Conservation (phyloP, 2,329 filamentous ascomycete species). For the Colletotrichum kahawae region DNA sequence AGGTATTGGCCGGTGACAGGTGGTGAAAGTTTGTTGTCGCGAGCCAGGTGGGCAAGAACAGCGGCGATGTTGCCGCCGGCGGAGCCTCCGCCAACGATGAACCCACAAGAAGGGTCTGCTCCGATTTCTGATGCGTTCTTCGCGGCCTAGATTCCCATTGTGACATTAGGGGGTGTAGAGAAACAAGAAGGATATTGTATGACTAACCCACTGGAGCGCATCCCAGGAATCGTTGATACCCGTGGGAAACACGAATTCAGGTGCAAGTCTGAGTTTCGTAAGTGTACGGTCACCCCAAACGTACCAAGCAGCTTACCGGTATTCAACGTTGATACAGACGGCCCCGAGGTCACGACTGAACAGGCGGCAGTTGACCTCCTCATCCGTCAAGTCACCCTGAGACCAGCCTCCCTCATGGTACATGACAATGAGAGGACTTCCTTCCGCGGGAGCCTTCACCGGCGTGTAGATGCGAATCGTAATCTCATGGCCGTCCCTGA, state of each 20-base stretch:
- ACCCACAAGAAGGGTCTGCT: conserved; percentile 46
- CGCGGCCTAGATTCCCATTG: not conserved
- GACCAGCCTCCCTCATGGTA: conserved; percentile 15
- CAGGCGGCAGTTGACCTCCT: conserved; percentile 10
- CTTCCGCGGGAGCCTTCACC: not conserved
- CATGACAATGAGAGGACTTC: conserved; percentile 14
- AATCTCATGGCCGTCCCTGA: not conserved
- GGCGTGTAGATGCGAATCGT: not conserved
- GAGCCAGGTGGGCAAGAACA: conserved; percentile 46
- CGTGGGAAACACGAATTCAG: conserved; percentile 52
- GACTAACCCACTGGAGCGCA: conserved; percentile 30
- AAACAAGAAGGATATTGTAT: no score
- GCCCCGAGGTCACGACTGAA: conserved; percentile 9
- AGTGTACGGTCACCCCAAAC: not conserved
- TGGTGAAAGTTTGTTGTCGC: conserved; percentile 39
- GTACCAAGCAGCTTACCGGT: conserved; percentile 31
- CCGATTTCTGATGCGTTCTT: conserved; percentile 31
- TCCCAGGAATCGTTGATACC: conserved; percentile 52
- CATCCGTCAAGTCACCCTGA: conserved; percentile 5
- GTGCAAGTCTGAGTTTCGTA: conserved; percentile 39
- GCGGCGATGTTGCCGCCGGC: conserved; percentile 56
- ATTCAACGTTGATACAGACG: conserved; percentile 48
- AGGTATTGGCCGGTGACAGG: conserved; percentile 43
- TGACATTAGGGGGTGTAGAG: no score
- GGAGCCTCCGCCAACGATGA: conserved; percentile 55